These are phyloP conservation scores for Polyporus tsugae DNA, from an alignment of 1,284 basidiomycete genomes.

Conservation along the genomic window DNA sequence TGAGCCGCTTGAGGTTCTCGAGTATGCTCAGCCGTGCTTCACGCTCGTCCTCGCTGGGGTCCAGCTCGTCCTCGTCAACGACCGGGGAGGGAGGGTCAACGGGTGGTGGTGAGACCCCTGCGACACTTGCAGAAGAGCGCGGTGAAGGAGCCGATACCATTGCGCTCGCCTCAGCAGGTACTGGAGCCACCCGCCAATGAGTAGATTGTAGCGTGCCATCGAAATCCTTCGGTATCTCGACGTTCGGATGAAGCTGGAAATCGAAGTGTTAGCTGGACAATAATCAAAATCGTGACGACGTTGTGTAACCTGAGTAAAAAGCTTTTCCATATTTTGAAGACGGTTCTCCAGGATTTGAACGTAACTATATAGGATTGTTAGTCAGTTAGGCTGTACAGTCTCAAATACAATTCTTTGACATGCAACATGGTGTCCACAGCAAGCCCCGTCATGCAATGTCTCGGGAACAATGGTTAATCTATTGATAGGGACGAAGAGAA, in stretches of 20 bases:
- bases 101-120: slow-evolving; percentile 21
- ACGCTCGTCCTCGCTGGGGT: slow-evolving; percentile 46
- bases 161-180: background rate
- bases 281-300: background rate
- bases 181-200: slow-evolving; percentile 18
- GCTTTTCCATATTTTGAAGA: slow-evolving; percentile 74
- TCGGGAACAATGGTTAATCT: too few species aligned
- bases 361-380: slow-evolving; percentile 51
- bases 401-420: background rate
- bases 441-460: too few species aligned
- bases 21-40: slow-evolving; percentile 33
- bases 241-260: slow-evolving; percentile 55
- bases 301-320: slow-evolving; percentile 61
- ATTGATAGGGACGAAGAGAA: too few species aligned
- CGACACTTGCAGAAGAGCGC: slow-evolving; percentile 24
- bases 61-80: slow-evolving; percentile 44
- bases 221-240: slow-evolving; percentile 55
- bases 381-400: background rate
- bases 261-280: background rate
- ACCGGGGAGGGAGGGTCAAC: slow-evolving; percentile 21
- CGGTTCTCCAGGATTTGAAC: slow-evolving; percentile 77
- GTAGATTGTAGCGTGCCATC: slow-evolving; percentile 56
- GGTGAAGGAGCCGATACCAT: slow-evolving; percentile 38
- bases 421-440: background rate
- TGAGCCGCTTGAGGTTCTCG: slow-evolving; percentile 34